Conservation (phyloP, 441 rosid genomes). For the Corymbia calophylla region DNA sequence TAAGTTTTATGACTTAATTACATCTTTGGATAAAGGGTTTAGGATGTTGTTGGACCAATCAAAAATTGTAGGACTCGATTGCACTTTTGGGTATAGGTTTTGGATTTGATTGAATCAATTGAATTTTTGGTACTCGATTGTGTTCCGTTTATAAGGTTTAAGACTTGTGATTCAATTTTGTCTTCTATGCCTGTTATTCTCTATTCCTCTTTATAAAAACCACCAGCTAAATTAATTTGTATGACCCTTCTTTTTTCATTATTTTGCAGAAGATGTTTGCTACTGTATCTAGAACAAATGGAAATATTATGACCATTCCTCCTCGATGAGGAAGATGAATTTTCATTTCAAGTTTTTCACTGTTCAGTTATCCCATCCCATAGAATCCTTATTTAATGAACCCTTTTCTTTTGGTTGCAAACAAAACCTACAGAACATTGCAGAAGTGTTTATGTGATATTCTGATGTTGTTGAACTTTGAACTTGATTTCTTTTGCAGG, state of each 20-base stretch:
- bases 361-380: neutral
- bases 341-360: neutral
- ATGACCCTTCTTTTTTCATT: neutral
- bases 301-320: neutral
- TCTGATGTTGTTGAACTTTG: neutral
- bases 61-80: neutral
- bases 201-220: neutral
- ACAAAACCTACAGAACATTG: neutral
- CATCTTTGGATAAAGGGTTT: neutral
- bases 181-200: neutral
- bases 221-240: neutral
- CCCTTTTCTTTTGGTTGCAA: neutral
- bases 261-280: neutral
- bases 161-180: neutral
- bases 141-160: neutral
- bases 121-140: neutral
- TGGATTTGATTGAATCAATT: neutral
- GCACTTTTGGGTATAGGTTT: neutral
- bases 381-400: neutral
- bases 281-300: neutral
- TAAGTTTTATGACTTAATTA: neutral
- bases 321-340: neutral
- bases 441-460: neutral
- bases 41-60: neutral
- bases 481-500: slow-evolving; percentile 34